Evolutionary conservation across 495 filamentous ascomycete genomes (phyloP), one percentile per base, ranked within the genome.

Genomic region (Hypomontagnella monticulosa): DNA sequence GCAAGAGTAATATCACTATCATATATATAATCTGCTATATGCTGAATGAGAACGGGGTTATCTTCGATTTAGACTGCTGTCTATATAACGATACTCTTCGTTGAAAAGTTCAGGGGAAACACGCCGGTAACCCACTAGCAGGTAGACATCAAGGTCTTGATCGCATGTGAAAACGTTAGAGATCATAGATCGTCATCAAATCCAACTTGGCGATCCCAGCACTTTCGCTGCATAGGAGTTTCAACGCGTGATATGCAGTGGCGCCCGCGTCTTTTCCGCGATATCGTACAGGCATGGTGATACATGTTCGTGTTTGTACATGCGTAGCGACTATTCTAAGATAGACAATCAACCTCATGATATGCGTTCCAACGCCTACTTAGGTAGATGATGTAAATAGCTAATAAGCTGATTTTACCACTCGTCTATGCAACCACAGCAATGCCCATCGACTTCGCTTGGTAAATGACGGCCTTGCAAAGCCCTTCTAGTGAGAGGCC

Each of bases 381-480:
- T n/a, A n/a, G n/a, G n/a, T n/a, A 20, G 16, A 30, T 51, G 36
- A 40, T 40, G 50, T 32, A 57, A 36, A 46, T 41, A 43, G 27
- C 15, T 11, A 15, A 5, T 9, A 9, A 18, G 40, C 64, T 44
- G 11, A n/a, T 15, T 37, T 30, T 4, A 16, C 20, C 51, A 4
- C 18, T 15, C 11, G 14, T 57, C 73, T 71, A 99, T 53, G 89
- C 85, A 38, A 91, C 81, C 50, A 99, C 88, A 43, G 87, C 83
- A 51, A 99, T 87, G 16, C 96, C 95, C 65, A 96, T 89, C 18
- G 92, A 93, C 79, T 87, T 93, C 69, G 93, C 92, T 78, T 96
- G 91, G 52, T 85, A 87, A 66, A 99, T 91, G 61, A 99, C 84
- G 71, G 88, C 88, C 82, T 88, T 91, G 76, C 89, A 92, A 47